phyloP scores from a whole-genome alignment of 2,329 filamentous ascomycete genomes.

The Emericellopsis cladophorae region DNA sequence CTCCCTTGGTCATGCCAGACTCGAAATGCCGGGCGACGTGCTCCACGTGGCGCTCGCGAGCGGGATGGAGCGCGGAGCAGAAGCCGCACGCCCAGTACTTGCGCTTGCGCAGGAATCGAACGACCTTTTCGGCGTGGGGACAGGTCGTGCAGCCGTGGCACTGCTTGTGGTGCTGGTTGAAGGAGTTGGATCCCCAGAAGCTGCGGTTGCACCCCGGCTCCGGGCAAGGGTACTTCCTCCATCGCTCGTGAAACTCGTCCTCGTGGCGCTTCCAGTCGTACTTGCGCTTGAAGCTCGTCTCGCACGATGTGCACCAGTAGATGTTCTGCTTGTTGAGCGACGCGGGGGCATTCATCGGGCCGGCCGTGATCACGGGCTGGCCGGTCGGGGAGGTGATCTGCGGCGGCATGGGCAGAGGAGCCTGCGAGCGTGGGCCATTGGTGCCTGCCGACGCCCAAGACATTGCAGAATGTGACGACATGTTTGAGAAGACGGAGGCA shows the following conservation, averaged over 20 bases:
- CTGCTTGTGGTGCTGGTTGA: slow-evolving; percentile 56
- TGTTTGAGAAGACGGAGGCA: slow-evolving; percentile 28
- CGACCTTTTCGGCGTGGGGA: slow-evolving; percentile 51
- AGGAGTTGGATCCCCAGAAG: slow-evolving; percentile 56
- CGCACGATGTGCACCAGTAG: slow-evolving; percentile 45
- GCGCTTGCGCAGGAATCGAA: slow-evolving; percentile 49
- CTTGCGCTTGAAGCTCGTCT: slow-evolving; percentile 55
- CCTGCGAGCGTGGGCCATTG: slow-evolving; percentile 19
- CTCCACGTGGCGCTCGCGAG: slow-evolving; percentile 54
- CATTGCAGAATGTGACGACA: slow-evolving; percentile 23
- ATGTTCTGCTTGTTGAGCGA: slow-evolving; percentile 26
- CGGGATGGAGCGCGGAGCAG: slow-evolving; percentile 49
- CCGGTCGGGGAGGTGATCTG: slow-evolving; percentile 12
- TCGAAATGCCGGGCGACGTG: slow-evolving; percentile 59
- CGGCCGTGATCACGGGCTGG: slow-evolving; percentile 18
- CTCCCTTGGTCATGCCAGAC: slow-evolving; percentile 45
- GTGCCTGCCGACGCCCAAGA: slow-evolving; percentile 7
- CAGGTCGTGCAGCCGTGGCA: slow-evolving; percentile 53
- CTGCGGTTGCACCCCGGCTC: slow-evolving; percentile 51
- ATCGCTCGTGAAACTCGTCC: slow-evolving; percentile 57
- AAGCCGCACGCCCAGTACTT: slow-evolving; percentile 60
- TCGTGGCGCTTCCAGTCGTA: slow-evolving; percentile 60
- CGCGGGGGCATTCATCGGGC: slow-evolving; percentile 12
- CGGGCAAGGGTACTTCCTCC: slow-evolving; percentile 54
- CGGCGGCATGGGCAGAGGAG: slow-evolving; percentile 21